Base-by-base conservation (phyloP, 1,284 basidiomycete genomes). In the Cerrena zonata region DNA sequence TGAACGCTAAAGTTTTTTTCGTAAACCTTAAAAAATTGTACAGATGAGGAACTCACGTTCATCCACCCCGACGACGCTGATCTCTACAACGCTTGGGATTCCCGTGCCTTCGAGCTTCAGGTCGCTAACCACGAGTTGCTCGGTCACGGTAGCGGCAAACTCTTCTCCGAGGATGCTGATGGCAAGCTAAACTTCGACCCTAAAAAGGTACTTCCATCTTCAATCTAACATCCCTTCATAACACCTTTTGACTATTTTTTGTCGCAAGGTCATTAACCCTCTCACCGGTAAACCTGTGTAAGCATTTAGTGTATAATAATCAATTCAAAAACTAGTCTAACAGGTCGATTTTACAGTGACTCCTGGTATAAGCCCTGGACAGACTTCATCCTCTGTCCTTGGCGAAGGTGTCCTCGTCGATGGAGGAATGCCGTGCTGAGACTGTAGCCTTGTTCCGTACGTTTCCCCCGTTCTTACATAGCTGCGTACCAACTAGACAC, bases 351-450 rank as follows among this genome's bases (percentile, higher is more conserved):
- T 21, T 50, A 0, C 49, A 88, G 84, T 47, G 74, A 76, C 3
- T 84, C 84, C 5, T 92, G 90, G 90, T 92, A 92, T 67, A 87
- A 86, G 63, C 78, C n/a, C 85, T 44, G 89, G 89, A 4, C 87
- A 91, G 65, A 89, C 86, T 1, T 76, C 86, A 23, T 86, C 80
- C 49, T 82, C 87, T 2, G 83, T 91, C 4, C 74, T 92, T 1
- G 89, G 89, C 1, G 85, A 90, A 56, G 86, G n/a, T 91, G 2
- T 90, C 87, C 2, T 90, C 88, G 0, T 91, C 89, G 0, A 80
- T 91, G 79, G 90, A 92, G 65, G 90, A 92, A 70, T 92, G 89
- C 59, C 80, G 90, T 22, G 89, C 89, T 2, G 90, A 92, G 67
- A 79, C 86, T 4, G 89, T 90, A 19, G 86, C 86, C 0, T 70